Evolutionary conservation across 2,329 filamentous ascomycete genomes (phyloP), one percentile per base, ranked within the genome.

Genomic region (Diaporthe ampelina): DNA sequence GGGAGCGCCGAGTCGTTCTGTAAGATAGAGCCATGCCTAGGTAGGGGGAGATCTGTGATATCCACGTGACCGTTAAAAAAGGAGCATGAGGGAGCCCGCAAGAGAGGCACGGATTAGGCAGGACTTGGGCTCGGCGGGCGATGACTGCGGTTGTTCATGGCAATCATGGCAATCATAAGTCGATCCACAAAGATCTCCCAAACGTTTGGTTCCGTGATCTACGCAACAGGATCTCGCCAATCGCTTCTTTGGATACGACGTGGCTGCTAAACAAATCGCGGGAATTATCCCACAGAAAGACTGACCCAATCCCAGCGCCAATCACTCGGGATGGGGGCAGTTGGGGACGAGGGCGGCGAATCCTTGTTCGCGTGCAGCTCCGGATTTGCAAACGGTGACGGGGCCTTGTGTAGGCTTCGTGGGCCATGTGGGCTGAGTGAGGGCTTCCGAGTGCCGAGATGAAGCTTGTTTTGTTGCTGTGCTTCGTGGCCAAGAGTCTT

Each of bases 201-300:
- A 67, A 67, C 63, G 63, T 52, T 52, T 67, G 29, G 63, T 40
- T 67, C 63, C 45, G 29, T 67, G 63, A 67, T 67, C 63, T 67
- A 21, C 63, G 63, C 63, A 67, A 52, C 63, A 67, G 63, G 32
- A 67, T n/a, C n/a, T 67, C 63, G 63, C 63, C 63, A 67, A 67
- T 67, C 63, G 63, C 63, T 67, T 67, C 63, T 67, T 45, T 37
- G 63, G 63, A 67, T 52, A 1, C 32, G 21, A 15, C 19, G 4
- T 19, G 45, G 29, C 61, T 21, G 26, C 43, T 40, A 67, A 67
- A 67, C 61, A 67, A 67, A 24, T 35, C 17, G 61, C 43, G 35
- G 43, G 45, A 29, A 67, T 13, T 37, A 52, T 52, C 17, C 61
- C 61, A 67, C 35, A 67, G 21, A 52, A 10, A 13, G 45, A 35